Base-by-base conservation (phyloP, 176 grass and related monocot genomes). In the Elaeis guineensis region DNA sequence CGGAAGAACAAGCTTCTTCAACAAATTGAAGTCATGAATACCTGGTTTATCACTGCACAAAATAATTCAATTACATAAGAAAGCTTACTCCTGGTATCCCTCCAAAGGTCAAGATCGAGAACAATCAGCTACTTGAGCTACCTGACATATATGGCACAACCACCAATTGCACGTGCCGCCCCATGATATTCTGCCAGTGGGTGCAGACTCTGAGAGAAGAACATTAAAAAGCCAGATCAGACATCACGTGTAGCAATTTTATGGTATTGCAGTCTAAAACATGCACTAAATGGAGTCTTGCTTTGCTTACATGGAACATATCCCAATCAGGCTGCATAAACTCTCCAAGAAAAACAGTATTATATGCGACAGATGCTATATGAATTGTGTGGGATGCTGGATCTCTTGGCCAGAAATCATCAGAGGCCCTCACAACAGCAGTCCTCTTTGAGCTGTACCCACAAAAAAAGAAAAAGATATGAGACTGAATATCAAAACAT, bases 321-420 rank as follows among this genome's bases (percentile, higher is more conserved):
- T 95, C 90, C 90, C 85, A 95, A 29, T 95, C 90, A 16, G 90
- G 85, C 17, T 85, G 82, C 78, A 95, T 85, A 54, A 95, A 83
- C 50, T 95, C 90, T 24, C 90, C 85, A 23, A 95, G 81, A 44
- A 95, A 83, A 21, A 89, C 50, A 3, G 78, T 78, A 21, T 95
- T 95, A 53, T 85, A 89, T 0, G 90, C 69, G 16, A 95, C 85
- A 4, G 90, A 89, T 51, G 90, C 79, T 56, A 95, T 83, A 26
- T 95, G 90, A 69, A 89, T 83, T 14, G 90, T 95, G 49, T 95
- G 90, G 3, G 82, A 89, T 21, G 85, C 81, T 1, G 82, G 78
- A 52, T 95, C 82, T 61, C 73, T 83, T 17, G 85, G 90, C 85
- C 78, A 85, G 69, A 95, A 95, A 83, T 95, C 90, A 50, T 95